Evolutionary conservation across 202 grass and related monocot genomes (phyloP).

Genomic region (Panicum virgatum): DNA sequence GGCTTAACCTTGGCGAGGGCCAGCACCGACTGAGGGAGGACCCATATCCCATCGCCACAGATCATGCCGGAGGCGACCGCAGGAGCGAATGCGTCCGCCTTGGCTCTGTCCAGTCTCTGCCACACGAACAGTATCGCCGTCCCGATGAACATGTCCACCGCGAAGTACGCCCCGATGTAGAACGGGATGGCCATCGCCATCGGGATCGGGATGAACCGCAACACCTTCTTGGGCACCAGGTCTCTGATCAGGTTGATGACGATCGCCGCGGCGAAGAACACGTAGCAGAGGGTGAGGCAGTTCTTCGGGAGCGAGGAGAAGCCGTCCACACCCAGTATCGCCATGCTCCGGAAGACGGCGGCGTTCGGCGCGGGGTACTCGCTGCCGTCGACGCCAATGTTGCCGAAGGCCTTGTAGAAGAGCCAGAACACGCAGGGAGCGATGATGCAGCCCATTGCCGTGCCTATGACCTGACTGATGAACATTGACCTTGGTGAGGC

Average conservation of each 20-base stretch:
- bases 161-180: conserved; percentile 84
- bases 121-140: conserved; percentile 63
- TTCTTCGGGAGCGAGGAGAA: conserved; percentile 63
- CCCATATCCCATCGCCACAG: conserved; percentile 81
- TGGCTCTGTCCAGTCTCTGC: conserved; percentile 57
- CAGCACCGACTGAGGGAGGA: conserved; percentile 71
- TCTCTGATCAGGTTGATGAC: conserved; percentile 65
- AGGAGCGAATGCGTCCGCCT: conserved; percentile 53
- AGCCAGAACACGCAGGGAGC: conserved; percentile 83
- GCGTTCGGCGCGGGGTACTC: conserved; percentile 75
- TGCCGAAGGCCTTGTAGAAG: conserved; percentile 73
- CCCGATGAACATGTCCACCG: conserved; percentile 76
- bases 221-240: conserved; percentile 37
- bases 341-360: conserved; percentile 80
- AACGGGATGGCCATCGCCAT: conserved; percentile 92
- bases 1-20: conserved; percentile 68
- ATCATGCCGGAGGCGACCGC: conserved; percentile 82
- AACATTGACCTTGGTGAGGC: conserved; percentile 89
- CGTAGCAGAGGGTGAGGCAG: conserved; percentile 70
- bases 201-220: conserved; percentile 63
- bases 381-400: conserved; percentile 45
- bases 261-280: conserved; percentile 57
- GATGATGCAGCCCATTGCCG: conserved; percentile 78
- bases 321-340: conserved; percentile 71
- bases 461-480: conserved; percentile 79